Conservation (phyloP, 2,329 filamentous ascomycete genomes). For the Apiospora phragmitis region DNA sequence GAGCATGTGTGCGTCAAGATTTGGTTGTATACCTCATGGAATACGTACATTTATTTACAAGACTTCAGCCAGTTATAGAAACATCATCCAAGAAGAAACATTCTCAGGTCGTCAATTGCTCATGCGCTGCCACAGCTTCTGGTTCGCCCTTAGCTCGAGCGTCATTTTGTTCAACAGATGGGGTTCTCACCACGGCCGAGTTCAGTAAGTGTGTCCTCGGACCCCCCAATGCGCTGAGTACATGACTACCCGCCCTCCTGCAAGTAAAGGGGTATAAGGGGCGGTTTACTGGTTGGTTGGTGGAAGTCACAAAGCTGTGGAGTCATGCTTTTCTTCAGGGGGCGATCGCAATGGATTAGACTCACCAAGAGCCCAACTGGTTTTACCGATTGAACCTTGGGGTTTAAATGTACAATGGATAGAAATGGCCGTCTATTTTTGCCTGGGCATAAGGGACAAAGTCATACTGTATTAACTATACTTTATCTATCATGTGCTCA, state of each 20-base stretch:
- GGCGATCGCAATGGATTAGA: neutral
- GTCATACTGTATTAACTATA: neutral
- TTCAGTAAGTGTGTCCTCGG: constrained; percentile 62
- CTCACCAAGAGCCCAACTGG: neutral
- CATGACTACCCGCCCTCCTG: neutral
- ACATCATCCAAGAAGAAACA: too few species aligned
- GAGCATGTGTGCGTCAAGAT: too few species aligned
- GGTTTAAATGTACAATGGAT: neutral
- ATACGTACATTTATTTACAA: too few species aligned
- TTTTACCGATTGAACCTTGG: neutral
- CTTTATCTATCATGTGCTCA: neutral
- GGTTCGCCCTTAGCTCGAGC: constrained; percentile 83
- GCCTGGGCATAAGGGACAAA: neutral
- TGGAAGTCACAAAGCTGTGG: neutral
- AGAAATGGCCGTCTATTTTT: neutral
- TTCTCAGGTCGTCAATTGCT: too few species aligned
- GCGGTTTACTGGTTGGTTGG: too few species aligned
- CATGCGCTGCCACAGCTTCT: constrained; percentile 50
- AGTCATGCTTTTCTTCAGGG: neutral
- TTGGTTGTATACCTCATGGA: too few species aligned
- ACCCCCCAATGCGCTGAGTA: neutral
- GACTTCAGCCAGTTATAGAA: too few species aligned
- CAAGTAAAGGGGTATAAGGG: neutral
- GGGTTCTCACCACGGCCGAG: constrained; percentile 73
- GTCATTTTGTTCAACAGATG: constrained; percentile 96